Evolutionary conservation across 345 rosid genomes (phyloP), one percentile per base, ranked within the genome.

Genomic region (Tarenaya hassleriana): DNA sequence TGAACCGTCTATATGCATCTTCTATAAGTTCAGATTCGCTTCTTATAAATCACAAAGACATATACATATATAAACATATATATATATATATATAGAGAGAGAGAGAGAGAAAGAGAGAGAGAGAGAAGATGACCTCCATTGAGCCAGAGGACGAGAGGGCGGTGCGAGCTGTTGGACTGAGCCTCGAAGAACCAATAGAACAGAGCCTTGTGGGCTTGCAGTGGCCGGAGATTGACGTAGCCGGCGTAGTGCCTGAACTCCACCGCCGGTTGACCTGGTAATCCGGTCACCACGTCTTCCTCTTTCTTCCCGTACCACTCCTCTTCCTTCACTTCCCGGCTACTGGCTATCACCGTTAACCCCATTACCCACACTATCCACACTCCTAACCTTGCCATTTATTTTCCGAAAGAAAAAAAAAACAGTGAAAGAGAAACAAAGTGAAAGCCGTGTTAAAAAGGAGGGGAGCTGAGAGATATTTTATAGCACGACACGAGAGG

Each of bases 171-270:
- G 29, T 33, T 62, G 1, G 47, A 32, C 44, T 73, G 73, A 0
- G 86, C 80, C 72, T 81, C 84, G 19, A 84, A 84, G 68, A 84
- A 81, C 88, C 86, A 81, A 44, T 84, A 81, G 70, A 79, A 84
- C 33, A 84, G 64, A 1, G 86, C 78, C 47, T 72, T 81, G 7
- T 61, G 64, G 44, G 32, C 52, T n/a, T 56, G 50, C 0, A 31
- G 19, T 1, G 69, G 76, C 2, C 58, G 68, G 18, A 73, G 69
- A 7, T 62, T 58, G 41, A 84, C 69, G 58, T 82, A 79, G 18
- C 89, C 89, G 5, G 84, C 67, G 51, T 73, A 82, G 53, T 84
- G 94, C 45, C 55, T 48, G 63, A 84, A 84, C 24, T 53, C 40
- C 32, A 70, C 82, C 17, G 63, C 56, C 18, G 94, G 84, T 55